These are phyloP conservation scores for Metarhizium sp. DNA, from an alignment of 2,329 filamentous ascomycete genomes.

Conservation along the genomic window DNA sequence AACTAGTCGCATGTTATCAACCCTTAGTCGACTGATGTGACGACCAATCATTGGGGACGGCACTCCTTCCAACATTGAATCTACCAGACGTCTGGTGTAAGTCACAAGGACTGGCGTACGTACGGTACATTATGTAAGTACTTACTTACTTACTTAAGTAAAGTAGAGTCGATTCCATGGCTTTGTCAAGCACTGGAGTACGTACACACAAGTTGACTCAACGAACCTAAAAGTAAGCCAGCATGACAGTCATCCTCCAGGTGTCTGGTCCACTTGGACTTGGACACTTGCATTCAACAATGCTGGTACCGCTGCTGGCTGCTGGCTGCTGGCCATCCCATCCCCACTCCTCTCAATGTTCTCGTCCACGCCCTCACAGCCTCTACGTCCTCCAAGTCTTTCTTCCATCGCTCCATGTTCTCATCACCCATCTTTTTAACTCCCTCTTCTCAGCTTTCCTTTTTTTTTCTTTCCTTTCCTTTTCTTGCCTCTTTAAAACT, in stretches of 20 bases:
- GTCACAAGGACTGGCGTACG: no score
- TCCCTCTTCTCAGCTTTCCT: neutral
- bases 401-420: neutral
- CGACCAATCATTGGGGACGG: neutral
- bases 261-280: no score
- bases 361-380: neutral
- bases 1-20: no score
- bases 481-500: neutral
- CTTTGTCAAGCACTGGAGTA: no score
- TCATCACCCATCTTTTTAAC: neutral
- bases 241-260: no score
- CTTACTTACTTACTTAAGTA: neutral
- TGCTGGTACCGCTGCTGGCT: no score
- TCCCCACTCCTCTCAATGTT: neutral
- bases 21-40: neutral
- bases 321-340: neutral
- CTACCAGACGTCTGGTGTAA: no score
- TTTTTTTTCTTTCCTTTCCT: neutral
- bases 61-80: neutral
- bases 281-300: no score
- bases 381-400: neutral
- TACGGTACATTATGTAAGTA: neutral
- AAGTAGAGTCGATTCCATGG: no score
- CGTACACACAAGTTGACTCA: no score
- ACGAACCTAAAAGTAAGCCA: no score